Evolutionary conservation across 306 rosid genomes (phyloP).

Genomic region (Rosa multiflora): DNA sequence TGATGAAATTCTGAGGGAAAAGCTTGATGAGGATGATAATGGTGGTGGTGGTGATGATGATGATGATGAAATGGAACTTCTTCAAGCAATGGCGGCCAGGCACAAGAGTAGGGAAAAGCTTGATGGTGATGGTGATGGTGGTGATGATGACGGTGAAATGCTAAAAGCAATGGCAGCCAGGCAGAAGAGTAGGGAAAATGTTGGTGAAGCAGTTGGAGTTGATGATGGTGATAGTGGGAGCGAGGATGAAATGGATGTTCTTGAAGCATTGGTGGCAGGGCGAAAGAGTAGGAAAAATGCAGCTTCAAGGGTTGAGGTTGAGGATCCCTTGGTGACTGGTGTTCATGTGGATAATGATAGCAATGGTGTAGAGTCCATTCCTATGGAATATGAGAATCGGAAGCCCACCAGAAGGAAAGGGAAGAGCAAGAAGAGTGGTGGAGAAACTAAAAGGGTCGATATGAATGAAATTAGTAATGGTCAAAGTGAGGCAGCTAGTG

Average conservation of each 20-base stretch:
- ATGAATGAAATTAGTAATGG: conserved; percentile 17
- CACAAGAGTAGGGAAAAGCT: not conserved
- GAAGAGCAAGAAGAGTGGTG: conserved; percentile 47
- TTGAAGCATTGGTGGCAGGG: conserved; percentile 73
- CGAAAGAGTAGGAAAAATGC: conserved; percentile 44
- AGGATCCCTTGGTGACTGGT: conserved; percentile 24
- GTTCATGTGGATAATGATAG: conserved; percentile 42
- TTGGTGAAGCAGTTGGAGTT: conserved; percentile 27
- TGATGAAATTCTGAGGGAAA: not conserved
- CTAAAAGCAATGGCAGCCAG: not conserved
- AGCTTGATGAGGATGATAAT: not conserved
- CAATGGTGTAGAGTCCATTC: conserved; percentile 26
- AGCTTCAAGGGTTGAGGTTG: conserved; percentile 28
- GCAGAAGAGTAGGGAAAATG: not conserved
- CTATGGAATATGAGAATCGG: conserved; percentile 50
- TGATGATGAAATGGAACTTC: conserved; percentile 3
- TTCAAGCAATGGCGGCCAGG: not conserved
- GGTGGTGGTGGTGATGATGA: not conserved
- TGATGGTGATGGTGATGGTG: conserved; percentile 28
- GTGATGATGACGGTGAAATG: conserved; percentile 22
- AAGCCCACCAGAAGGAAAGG: conserved; percentile 57
- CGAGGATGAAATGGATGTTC: conserved; percentile 48
- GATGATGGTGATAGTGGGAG: conserved; percentile 20
- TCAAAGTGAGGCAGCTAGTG: conserved; percentile 30
- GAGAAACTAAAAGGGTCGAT: conserved; percentile 28